Evolutionary conservation across 176 grass and related monocot species (phyloP).

Genomic region (Carex pumila): DNA sequence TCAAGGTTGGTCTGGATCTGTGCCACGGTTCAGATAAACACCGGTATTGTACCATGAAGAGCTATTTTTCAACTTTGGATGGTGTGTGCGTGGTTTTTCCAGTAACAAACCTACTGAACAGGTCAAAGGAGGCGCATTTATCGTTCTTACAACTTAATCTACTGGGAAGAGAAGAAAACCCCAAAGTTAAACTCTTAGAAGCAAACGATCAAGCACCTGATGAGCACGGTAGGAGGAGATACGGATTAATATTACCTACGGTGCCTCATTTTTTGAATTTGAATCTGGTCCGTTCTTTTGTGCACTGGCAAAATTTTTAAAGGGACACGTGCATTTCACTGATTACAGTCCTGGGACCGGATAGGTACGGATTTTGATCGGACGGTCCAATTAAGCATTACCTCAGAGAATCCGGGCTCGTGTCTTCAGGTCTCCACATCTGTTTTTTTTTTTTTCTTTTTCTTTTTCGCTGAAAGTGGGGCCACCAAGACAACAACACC

Average conservation of each 20-base stretch:
- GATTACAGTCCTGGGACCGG: no score
- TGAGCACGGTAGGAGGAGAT: not conserved
- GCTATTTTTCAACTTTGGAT: not conserved
- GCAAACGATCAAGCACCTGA: not conserved
- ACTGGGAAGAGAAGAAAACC: not conserved
- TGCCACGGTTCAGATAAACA: not conserved
- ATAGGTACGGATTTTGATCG: no score
- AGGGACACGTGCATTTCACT: no score
- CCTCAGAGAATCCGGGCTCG: no score
- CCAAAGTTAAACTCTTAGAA: not conserved
- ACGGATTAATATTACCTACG: no score
- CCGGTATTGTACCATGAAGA: not conserved
- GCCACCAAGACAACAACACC: not conserved
- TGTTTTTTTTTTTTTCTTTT: no score
- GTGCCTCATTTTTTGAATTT: no score
- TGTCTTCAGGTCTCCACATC: no score
- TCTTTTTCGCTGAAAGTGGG: not conserved
- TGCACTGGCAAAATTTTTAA: no score
- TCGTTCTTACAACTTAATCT: not conserved
- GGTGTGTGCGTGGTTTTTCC: not conserved
- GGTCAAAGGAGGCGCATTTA: not conserved
- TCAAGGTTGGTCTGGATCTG: not conserved
- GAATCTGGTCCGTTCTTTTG: no score
- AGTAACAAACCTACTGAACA: not conserved
- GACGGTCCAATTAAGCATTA: not conserved